Percentiles rank a stretch among this genome's conserved stretches.
Conservation (phyloP, 495 filamentous ascomycete genomes). For the Penicillium cataractarum region DNA sequence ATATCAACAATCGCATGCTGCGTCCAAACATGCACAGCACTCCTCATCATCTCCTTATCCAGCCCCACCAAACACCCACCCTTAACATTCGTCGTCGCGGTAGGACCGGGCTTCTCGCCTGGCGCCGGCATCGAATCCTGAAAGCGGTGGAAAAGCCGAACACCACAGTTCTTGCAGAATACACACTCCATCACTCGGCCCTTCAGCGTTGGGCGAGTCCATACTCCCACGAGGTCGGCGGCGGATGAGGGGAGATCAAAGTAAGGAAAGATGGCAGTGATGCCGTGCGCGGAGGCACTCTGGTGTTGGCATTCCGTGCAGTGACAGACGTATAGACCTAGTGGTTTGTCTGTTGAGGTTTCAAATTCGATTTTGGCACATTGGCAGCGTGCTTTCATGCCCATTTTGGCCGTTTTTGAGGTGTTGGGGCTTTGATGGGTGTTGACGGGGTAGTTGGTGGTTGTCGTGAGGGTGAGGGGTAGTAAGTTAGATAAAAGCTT, state of each 20-base stretch:
- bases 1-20: conserved; percentile 65
- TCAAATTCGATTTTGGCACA: conserved; percentile 65
- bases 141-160: conserved; percentile 58
- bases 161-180: conserved; percentile 64
- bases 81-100: conserved; percentile 57
- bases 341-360: conserved; percentile 50
- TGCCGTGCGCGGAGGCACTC: conserved; percentile 68
- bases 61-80: conserved; percentile 63
- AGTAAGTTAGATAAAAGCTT: not conserved
- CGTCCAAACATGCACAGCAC: conserved; percentile 64
- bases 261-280: conserved; percentile 66
- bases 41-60: conserved; percentile 48
- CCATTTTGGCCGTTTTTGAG: conserved; percentile 19
- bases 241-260: conserved; percentile 51
- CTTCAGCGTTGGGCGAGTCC: conserved; percentile 46
- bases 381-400: conserved; percentile 62
- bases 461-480: conserved; percentile 3
- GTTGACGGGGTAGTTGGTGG: not conserved
- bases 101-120: conserved; percentile 20
- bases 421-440: not conserved
- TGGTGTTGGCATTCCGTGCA: conserved; percentile 68
- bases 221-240: conserved; percentile 47
- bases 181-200: conserved; percentile 55
- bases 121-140: conserved; percentile 44
- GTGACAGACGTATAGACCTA: conserved; percentile 70